Evolutionary conservation across 2,329 filamentous ascomycete species (phyloP), one percentile per base, ranked within the genome.

Genomic region (Arthrobotrys musiformis): DNA sequence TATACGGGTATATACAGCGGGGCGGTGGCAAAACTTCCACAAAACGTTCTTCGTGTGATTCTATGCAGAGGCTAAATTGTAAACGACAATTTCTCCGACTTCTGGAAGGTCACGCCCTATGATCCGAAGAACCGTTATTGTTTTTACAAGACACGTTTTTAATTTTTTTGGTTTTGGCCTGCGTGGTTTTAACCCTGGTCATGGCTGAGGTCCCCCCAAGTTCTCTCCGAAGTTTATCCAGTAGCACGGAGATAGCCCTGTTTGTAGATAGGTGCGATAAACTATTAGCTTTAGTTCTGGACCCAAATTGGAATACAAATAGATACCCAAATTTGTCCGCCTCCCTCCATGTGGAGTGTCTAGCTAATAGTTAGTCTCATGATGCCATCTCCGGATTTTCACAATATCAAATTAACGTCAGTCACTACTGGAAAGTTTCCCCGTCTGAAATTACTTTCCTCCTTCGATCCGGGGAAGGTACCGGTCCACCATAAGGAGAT

Each of bases 141-240:
- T n/a, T n/a, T n/a, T 33, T 50, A 64, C 40, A n/a, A 48, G 56
- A 61, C 35, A 26, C 28, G 37, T 56, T 52, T 50, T 9, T 54
- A 17, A 26, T 56, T 52, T 50, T 9, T 54, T 62, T 50, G 44
- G 44, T 1, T 22, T 9, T 44, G 26, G 24, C 54, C 19, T 68
- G 54, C 35, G 52, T 52, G 70, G 54, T 68, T 75, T 69, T 9
- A 2, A 24, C 44, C 44, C 44, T 24, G 44, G 19, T 46, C 33
- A n/a, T n/a, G 50, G 50, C 52, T 13, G 22, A 44, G 28, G 35
- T 9, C 56, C 40, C 40, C 56, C 40, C 40, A 46, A 28, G 35
- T 61, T 64, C 58, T 76, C 64, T 76, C 72, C 72, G 72, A 76
- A 76, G 72, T 76, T 76, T 76, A 76, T 76, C 72, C 72, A 76